Conservation (phyloP, 352 stramenopile genomes). For the Blastocystis sp. region DNA sequence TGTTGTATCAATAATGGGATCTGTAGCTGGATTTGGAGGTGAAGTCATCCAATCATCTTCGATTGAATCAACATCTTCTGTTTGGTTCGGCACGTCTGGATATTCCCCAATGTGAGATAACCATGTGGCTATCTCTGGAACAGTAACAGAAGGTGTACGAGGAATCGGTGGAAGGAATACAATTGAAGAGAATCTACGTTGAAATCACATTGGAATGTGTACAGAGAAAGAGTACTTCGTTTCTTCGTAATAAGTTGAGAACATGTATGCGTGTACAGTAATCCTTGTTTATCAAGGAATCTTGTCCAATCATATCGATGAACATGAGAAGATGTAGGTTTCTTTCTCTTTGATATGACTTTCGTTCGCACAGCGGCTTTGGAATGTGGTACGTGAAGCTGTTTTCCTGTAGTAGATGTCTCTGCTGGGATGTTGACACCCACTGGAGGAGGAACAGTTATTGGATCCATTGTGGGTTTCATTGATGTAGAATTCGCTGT, state of each 20-base stretch:
- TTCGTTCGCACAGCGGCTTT: background rate
- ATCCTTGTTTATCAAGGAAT: background rate
- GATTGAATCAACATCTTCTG: background rate
- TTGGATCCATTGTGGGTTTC: background rate
- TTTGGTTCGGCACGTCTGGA: too few species aligned
- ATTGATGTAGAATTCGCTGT: background rate
- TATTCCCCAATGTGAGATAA: too few species aligned
- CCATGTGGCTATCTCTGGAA: too few species aligned
- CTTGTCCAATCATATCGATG: background rate
- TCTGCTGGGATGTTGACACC: too few species aligned
- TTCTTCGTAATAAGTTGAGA: background rate
- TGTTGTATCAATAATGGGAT: slow-evolving; percentile 5
- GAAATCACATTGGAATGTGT: background rate
- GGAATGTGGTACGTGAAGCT: background rate
- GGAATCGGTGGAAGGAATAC: background rate
- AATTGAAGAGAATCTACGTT: background rate
- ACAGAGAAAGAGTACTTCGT: background rate
- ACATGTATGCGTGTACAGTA: background rate
- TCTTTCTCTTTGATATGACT: background rate
- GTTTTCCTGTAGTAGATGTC: too few species aligned
- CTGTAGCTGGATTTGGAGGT: background rate
- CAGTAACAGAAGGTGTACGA: too few species aligned
- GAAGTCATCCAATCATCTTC: background rate
- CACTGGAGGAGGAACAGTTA: too few species aligned
- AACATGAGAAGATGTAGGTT: background rate